These are phyloP conservation scores for Medicago truncatula DNA, from an alignment of 306 rosid species.

Conservation along the genomic window DNA sequence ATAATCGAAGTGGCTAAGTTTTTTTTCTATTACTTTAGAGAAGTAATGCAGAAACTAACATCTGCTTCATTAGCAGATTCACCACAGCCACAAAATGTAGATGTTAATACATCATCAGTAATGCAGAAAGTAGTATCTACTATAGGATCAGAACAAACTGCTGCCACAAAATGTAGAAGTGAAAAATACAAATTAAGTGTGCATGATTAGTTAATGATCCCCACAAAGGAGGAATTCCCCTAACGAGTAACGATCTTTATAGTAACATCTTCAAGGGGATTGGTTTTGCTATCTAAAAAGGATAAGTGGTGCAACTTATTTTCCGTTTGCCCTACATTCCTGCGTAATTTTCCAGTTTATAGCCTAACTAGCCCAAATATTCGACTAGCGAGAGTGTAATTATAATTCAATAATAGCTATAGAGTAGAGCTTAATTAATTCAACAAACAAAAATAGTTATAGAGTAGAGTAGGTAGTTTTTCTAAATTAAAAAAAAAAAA, in stretches of 20 bases:
- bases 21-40: not conserved
- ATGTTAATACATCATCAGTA: not conserved
- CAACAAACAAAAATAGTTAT: too few relatives aligned
- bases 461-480: too few relatives aligned
- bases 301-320: too few relatives aligned
- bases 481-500: too few relatives aligned
- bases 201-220: slow-evolving; percentile 38
- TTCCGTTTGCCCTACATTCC: too few relatives aligned
- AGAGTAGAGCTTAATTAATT: too few relatives aligned
- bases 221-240: slow-evolving; percentile 36
- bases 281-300: too few relatives aligned
- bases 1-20: slow-evolving; percentile 26
- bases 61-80: slow-evolving; percentile 29
- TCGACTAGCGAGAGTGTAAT: too few relatives aligned
- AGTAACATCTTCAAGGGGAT: too few relatives aligned
- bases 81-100: slow-evolving; percentile 39
- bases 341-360: too few relatives aligned
- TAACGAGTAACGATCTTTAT: not conserved
- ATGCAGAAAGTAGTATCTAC: slow-evolving; percentile 9
- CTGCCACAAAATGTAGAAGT: too few relatives aligned
- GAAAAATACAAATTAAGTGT: slow-evolving; percentile 9
- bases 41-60: slow-evolving; percentile 39
- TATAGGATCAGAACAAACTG: slow-evolving; percentile 15
- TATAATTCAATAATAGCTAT: too few relatives aligned
- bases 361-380: not conserved